Base-by-base conservation (phyloP, 768 basidiomycete species). In the Mrakia frigida region DNA sequence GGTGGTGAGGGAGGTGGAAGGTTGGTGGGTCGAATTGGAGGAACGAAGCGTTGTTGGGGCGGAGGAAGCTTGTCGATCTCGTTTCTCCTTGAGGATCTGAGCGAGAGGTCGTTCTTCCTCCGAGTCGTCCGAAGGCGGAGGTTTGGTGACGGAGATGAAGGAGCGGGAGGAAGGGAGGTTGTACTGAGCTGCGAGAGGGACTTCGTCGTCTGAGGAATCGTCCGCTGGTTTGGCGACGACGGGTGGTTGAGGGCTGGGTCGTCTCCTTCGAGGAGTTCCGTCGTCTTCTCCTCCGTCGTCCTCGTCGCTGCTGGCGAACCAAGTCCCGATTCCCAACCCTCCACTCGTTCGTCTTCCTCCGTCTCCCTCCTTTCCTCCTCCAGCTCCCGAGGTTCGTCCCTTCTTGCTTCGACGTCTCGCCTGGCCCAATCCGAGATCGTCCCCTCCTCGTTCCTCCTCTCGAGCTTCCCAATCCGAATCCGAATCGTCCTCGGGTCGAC, bases 171-270 rank as follows among this genome's bases (percentile, higher is more conserved):
- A 39, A 23, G 65, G 37, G 23, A 68, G 65, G 65, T 68, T 68
- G 65, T 68, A 68, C 35, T 68, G 35, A 14, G 65, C 65, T 14
- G 65, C 65, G 39, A 75, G 69, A 33, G 74, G 74, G 1, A 75
- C 41, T n/a, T 70, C 74, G 56, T 75, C 74, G 59, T 75, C 74
- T 3, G 74, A 75, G 21, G 67, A 70, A 14, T 50, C 46, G 46
- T 18, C 46, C n/a, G 39, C 35, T 68, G 25, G 18, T 39, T 68
- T 39, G 65, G 18, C 10, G 21, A 11, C 33, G 63, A n/a, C 37
- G 39, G 39, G 18, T 39, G 37, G 65, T 39, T 56, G 23, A 28
- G 25, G 25, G 23, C 10, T 28, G 6, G 56, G 13, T 28, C 56
- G 56, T 37, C 65, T 68, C 25, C 37, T 43, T 37, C 65, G 14